Evolutionary conservation across 1,284 basidiomycete species (phyloP).

Genomic region (Termitomyces sp.): DNA sequence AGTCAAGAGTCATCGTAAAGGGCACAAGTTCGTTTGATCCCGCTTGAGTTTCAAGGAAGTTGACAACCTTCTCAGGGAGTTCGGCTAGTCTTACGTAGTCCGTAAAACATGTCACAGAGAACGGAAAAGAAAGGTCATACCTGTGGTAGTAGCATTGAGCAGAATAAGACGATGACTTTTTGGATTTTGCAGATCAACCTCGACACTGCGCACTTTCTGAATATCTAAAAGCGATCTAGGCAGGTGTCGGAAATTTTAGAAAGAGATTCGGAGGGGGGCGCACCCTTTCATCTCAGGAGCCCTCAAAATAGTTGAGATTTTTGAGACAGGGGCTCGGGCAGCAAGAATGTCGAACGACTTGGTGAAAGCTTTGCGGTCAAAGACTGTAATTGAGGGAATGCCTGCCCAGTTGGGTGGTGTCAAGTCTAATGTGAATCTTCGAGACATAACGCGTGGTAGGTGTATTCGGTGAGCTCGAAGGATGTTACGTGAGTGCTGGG

Average conservation of each 20-base stretch:
- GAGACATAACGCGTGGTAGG: conserved; percentile 24
- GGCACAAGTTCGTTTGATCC: conserved; percentile 42
- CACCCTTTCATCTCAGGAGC: conserved; percentile 56
- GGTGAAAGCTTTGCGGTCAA: conserved; percentile 64
- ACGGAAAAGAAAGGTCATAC: conserved; percentile 34
- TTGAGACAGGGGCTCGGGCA: conserved; percentile 53
- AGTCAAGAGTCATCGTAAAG: conserved; percentile 64
- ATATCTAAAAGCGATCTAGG: conserved; percentile 47
- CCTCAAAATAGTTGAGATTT: conserved; percentile 53
- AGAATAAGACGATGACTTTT: conserved; percentile 55
- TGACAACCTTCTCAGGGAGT: conserved; percentile 47
- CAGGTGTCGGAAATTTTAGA: background rate
- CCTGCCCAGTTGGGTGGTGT: conserved; percentile 48
- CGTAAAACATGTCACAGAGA: conserved; percentile 16
- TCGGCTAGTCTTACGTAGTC: conserved; percentile 57
- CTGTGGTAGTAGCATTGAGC: conserved; percentile 52
- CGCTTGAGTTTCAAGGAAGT: conserved; percentile 50
- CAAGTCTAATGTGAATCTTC: conserved; percentile 38
- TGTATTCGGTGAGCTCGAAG: conserved; percentile 1
- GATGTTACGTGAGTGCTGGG: background rate
- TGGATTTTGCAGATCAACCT: conserved; percentile 43
- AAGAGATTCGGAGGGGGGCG: conserved; percentile 18
- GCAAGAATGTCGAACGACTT: conserved; percentile 65
- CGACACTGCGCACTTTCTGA: conserved; percentile 59
- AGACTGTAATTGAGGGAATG: conserved; percentile 29